Base-by-base conservation (phyloP, 345 rosid genomes). In the Excoecaria agallocha region DNA sequence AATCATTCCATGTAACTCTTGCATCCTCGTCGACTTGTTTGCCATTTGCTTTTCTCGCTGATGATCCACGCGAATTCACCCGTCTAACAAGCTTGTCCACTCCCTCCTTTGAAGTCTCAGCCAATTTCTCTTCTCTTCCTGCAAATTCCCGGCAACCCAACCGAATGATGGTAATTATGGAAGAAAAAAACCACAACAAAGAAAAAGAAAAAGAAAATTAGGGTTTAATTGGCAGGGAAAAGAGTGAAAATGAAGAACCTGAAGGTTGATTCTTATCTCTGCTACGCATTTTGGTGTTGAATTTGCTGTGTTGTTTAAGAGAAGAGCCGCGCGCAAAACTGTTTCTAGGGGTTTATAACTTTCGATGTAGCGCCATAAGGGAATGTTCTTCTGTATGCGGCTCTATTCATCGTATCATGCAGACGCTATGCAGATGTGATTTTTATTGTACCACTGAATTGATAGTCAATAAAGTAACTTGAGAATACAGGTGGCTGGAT, bases 91-190 rank as follows among this genome's bases (percentile, higher is more conserved):
- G 59, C 68, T 82, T 87, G 63, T 82, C 78, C 3, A 87, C 81
- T 5, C 86, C 89, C 19, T 79, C 83, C 70, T 73, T 78, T 1
- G 90, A 86, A 48, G 78, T 77, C 19, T 76, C 82, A 38, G 85
- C 65, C 86, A 60, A 64, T 67, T 62, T 77, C 86, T 75, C 78
- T 66, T 45, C 50, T n/a, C 45, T 66, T 11, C 37, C 69, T 66
- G 54, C 17, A 48, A 48, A 49, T 22, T 3, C 56, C 5, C 43
- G 7, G 43, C 12, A 62, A 67, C 50, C 41, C 49, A 24, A 67
- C 55, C 24, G 43, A 15, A 49, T 17, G 20, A 6, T 19, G 2
- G 17, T 5, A 1, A 55, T 55, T n/a, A 54, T 8, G 6, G 9
- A n/a, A 55, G n/a, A n/a, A n/a, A n/a, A n/a, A n/a, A n/a, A n/a